These are phyloP conservation scores for Penicillium samsonianum DNA, from an alignment of 495 filamentous ascomycete species.

Conservation along the genomic window DNA sequence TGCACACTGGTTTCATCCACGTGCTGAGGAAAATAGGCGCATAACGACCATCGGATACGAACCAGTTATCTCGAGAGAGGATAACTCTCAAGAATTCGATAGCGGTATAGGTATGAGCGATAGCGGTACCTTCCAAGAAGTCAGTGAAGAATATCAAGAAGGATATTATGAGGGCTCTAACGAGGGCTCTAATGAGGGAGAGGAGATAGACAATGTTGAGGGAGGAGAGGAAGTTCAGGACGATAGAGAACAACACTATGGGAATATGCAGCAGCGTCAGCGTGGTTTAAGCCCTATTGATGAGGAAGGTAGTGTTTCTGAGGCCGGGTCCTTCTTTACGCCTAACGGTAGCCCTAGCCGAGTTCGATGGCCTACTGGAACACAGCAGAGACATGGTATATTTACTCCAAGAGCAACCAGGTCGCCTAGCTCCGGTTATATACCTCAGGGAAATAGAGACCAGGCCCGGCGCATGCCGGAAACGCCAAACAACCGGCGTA, in stretches of 20 bases:
- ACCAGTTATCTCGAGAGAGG: not conserved
- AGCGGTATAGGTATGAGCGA: not conserved
- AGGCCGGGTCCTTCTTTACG: not conserved
- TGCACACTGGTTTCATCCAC: conserved; percentile 1
- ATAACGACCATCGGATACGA: not conserved
- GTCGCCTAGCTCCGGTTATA: not conserved
- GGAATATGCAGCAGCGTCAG: not conserved
- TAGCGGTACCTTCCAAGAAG: not conserved
- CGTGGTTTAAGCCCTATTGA: conserved; percentile 1
- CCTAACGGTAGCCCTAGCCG: not conserved
- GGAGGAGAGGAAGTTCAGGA: not conserved
- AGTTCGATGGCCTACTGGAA: not conserved
- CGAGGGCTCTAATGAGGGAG: not conserved
- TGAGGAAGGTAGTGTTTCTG: not conserved
- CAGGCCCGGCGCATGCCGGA: not conserved
- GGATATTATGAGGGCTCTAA: too few relatives aligned
- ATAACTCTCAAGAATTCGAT: not conserved
- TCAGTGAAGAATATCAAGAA: not conserved
- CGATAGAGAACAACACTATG: too few relatives aligned
- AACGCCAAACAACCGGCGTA: not conserved
- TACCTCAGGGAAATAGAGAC: not conserved
- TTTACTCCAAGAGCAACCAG: not conserved
- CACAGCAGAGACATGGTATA: conserved; percentile 1
- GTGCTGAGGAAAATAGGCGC: not conserved
- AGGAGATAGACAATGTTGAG: not conserved